Conservation (phyloP, 768 basidiomycete species). For the Cystobasidium tubakii region DNA sequence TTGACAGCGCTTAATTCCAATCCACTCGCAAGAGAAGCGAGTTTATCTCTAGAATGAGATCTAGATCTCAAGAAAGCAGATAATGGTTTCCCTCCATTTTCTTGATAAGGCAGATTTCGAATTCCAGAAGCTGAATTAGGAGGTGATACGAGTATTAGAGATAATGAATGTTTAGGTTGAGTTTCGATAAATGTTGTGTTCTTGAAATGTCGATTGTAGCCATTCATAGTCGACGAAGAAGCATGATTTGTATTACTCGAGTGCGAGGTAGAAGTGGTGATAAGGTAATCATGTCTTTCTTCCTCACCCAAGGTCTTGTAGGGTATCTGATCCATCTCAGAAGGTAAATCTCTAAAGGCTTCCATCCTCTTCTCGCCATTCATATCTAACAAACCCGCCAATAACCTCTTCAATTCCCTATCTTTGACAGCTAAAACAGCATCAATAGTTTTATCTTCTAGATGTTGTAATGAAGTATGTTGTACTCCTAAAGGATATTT, state of each 20-base stretch:
- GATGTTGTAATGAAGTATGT: constrained; percentile 48
- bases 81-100: neutral
- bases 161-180: constrained; percentile 49
- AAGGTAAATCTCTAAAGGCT: constrained; percentile 47
- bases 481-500: constrained; percentile 52
- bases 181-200: constrained; percentile 49
- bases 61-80: constrained; percentile 1
- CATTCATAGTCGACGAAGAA: neutral
- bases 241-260: neutral
- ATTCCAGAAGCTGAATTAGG: neutral
- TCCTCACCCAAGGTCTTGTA: neutral
- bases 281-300: neutral
- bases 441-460: constrained; percentile 49
- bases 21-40: neutral
- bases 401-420: constrained; percentile 42
- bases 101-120: neutral
- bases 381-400: constrained; percentile 50
- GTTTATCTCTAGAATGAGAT: constrained; percentile 4
- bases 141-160: constrained; percentile 40
- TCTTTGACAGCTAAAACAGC: constrained; percentile 47
- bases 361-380: constrained; percentile 49
- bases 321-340: constrained; percentile 32
- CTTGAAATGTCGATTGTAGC: constrained; percentile 48
- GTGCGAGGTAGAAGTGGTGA: neutral
- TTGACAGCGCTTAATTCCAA: neutral